Evolutionary conservation across 768 basidiomycete genomes (phyloP), one percentile per base, ranked within the genome.

Genomic region (Lactifluus rugatus): DNA sequence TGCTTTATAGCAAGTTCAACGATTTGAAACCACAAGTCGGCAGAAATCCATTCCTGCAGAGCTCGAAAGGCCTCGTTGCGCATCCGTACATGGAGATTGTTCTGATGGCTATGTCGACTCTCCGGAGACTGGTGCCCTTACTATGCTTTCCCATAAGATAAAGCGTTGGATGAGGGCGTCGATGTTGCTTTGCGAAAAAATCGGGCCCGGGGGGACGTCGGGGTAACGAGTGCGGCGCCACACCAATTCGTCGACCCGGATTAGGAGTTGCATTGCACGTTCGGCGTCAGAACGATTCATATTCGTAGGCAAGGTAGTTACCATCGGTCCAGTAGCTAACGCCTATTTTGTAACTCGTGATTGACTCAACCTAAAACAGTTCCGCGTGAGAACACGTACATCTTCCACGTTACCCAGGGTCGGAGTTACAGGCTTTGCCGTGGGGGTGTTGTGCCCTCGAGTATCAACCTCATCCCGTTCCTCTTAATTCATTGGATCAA

Each of bases 141-240:
- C 23, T 8, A 61, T 59, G 46, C 44, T 65, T 51, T 65, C 64
- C 64, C 64, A 65, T 37, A 65, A 52, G 8, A 25, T 19, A 41
- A 65, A 49, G 21, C 64, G 64, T 45, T 56, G 50, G 2, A 31
- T 31, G 23, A 65, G 28, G 42, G 60, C 59, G 37, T 62, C 55
- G 37, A 64, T 21, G 42, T 65, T 65, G 25, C 46, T 32, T 28
- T 61, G 60, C 21, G 58, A 56, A 47, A 61, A 65, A 10, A 61
- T 51, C 21, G 56, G 48, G 45, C 45, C 59, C n/a, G 55, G 14
- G 19, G 56, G 39, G 17, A 46, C 37, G 26, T 51, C 44, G 13
- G 63, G 55, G 49, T 62, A 61, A 46, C 52, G 48, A 21, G 59
- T 55, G 11, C 64, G 62, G 44, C 52, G 56, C 64, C 64, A 65